Percentiles rank a stretch among this genome's conserved stretches.
Conservation (phyloP, 495 filamentous ascomycete species). For the Barbatosphaeria neglecta region DNA sequence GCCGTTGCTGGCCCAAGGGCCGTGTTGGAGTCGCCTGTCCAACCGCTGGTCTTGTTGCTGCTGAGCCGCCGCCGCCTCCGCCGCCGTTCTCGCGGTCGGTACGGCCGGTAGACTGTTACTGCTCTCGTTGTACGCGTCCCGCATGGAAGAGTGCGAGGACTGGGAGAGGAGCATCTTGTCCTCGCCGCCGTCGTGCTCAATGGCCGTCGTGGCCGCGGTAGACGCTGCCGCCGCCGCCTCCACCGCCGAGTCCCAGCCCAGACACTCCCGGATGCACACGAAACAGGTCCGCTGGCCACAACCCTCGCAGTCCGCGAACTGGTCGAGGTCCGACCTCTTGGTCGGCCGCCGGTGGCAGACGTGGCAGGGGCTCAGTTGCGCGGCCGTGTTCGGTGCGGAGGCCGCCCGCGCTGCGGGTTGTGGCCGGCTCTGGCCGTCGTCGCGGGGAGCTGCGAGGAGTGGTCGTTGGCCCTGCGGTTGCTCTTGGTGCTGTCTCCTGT, state of each 20-base stretch:
- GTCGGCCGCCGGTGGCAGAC: constrained; percentile 35
- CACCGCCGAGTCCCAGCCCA: constrained; percentile 26
- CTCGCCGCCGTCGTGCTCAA: neutral
- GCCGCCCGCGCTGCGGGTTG: neutral
- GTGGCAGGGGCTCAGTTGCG: constrained; percentile 30
- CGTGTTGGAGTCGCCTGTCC: neutral
- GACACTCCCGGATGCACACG: constrained; percentile 35
- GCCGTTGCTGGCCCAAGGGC: constrained; percentile 19
- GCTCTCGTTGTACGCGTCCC: constrained; percentile 19
- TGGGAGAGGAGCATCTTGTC: constrained; percentile 1
- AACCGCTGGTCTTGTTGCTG: neutral
- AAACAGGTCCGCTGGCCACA: constrained; percentile 36
- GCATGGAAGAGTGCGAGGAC: constrained; percentile 16
- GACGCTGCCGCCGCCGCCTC: no score
- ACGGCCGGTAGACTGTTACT: neutral
- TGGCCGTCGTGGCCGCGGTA: no score
- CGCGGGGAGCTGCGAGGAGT: constrained; percentile 1
- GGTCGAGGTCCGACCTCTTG: constrained; percentile 37
- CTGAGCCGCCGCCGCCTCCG: neutral
- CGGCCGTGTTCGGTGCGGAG: constrained; percentile 5
- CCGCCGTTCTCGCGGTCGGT: no score
- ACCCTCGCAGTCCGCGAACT: constrained; percentile 32
- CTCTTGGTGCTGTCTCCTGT: neutral
- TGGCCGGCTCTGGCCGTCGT: neutral
- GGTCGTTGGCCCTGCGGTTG: neutral